Percentiles rank a stretch among this genome's conserved stretches.
Conservation (phyloP, 2,329 filamentous ascomycete genomes). For the Phaeomoniella chlamydospora region DNA sequence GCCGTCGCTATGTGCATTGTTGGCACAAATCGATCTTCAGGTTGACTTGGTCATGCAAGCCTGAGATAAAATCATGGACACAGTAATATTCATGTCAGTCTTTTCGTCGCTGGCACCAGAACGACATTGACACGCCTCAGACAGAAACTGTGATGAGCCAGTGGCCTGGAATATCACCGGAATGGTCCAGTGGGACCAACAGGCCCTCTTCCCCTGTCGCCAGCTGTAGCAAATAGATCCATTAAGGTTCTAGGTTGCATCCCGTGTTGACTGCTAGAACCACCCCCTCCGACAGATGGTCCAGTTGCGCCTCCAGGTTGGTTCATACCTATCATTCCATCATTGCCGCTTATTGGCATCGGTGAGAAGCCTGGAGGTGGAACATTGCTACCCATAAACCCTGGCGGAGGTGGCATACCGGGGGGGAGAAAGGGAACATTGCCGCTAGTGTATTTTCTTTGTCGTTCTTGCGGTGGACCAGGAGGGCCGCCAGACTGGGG, state of each 20-base stretch:
- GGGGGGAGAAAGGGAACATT: constrained; percentile 20
- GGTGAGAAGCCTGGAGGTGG: constrained; percentile 20
- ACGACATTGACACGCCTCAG: no score
- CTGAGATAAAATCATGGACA: no score
- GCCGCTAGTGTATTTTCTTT: constrained; percentile 12
- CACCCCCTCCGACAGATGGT: constrained; percentile 16
- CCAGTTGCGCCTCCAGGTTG: constrained; percentile 13
- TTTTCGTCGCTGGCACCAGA: no score
- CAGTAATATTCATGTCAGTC: no score
- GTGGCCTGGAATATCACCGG: no score
- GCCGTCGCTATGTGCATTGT: no score
- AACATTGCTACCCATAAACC: constrained; percentile 24
- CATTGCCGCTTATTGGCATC: constrained; percentile 20
- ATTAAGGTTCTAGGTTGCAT: constrained; percentile 23
- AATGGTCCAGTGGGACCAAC: constrained; percentile 8
- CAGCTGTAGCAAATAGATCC: constrained; percentile 27
- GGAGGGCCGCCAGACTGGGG: constrained; percentile 19
- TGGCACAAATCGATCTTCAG: no score
- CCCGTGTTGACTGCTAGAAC: constrained; percentile 20
- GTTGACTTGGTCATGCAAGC: no score
- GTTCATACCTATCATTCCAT: constrained; percentile 21
- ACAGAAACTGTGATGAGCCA: no score
- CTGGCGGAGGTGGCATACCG: constrained; percentile 29
- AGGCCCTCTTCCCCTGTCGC: constrained; percentile 16
- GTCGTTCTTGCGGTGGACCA: constrained; percentile 6